phyloP scores from a whole-genome alignment of 1,284 basidiomycete species.

The Phylloporus sp. region DNA sequence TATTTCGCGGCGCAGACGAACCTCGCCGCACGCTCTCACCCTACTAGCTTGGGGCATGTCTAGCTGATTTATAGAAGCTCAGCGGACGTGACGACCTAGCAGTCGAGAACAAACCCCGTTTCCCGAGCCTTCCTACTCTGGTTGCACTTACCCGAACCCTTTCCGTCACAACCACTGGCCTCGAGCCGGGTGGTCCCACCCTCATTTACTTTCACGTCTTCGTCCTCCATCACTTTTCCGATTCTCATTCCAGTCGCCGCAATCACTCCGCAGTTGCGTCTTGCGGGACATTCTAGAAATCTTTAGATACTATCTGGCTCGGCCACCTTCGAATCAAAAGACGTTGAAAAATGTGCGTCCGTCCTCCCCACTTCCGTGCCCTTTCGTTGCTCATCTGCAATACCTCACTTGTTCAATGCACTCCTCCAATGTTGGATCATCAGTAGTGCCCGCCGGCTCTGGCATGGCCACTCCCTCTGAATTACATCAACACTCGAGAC shows the following conservation, averaged over 20 bases:
- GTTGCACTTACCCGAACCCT: not conserved
- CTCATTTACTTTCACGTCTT: not conserved
- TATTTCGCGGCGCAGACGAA: too few species aligned
- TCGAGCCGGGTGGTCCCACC: too few species aligned
- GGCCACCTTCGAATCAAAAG: not conserved
- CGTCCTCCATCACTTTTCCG: not conserved
- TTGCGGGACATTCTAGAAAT: too few species aligned
- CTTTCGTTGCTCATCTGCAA: not conserved
- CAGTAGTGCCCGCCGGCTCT: conserved; percentile 18
- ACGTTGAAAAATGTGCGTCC: conserved; percentile 19
- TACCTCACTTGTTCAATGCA: not conserved
- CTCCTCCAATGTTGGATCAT: not conserved
- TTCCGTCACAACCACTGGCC: conserved; percentile 3
- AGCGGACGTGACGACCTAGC: conserved; percentile 2
- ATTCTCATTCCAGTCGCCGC: not conserved
- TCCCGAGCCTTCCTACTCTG: too few species aligned
- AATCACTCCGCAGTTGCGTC: not conserved
- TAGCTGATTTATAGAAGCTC: not conserved
- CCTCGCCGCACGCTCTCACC: too few species aligned
- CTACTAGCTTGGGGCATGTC: too few species aligned
- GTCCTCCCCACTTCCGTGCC: not conserved
- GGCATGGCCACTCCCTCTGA: conserved; percentile 28
- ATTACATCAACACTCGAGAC: conserved; percentile 12
- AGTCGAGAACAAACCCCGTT: too few species aligned
- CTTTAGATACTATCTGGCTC: not conserved